Percentiles rank a stretch among this genome's conserved stretches.
These are phyloP conservation scores for Geotrichum australiense DNA, from an alignment of 1,139 yeast genomes.

Conservation along the genomic window DNA sequence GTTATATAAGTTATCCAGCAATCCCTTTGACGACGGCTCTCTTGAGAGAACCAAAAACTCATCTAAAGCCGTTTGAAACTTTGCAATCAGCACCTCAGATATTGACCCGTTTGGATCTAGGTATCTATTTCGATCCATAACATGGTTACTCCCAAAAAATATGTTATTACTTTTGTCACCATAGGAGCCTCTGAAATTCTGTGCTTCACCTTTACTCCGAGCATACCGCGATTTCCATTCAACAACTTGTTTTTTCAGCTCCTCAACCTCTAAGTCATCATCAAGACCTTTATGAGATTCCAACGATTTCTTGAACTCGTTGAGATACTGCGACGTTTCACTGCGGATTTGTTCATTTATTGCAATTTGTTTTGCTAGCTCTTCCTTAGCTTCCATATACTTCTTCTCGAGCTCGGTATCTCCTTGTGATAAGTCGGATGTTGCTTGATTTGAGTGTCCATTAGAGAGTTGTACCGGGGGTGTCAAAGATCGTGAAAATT, in stretches of 20 bases:
- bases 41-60: slow-evolving; percentile 31
- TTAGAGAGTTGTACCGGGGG: too few species aligned
- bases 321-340: too few species aligned
- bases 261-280: slow-evolving; percentile 27
- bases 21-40: slow-evolving; percentile 19
- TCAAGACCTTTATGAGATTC: slow-evolving; percentile 26
- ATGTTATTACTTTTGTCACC: slow-evolving; percentile 14
- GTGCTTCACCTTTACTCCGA: slow-evolving; percentile 29
- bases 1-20: slow-evolving; percentile 31
- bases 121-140: slow-evolving; percentile 3
- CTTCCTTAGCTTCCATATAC: too few species aligned
- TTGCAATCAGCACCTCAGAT: slow-evolving; percentile 25
- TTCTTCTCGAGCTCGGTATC: too few species aligned
- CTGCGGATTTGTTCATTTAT: too few species aligned
- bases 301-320: too few species aligned
- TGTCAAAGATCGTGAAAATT: too few species aligned
- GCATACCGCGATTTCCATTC: slow-evolving; percentile 36
- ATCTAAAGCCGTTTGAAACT: slow-evolving; percentile 31
- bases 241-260: slow-evolving; percentile 32
- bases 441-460: too few species aligned
- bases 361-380: too few species aligned
- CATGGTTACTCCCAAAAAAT: neutral
- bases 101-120: slow-evolving; percentile 24
- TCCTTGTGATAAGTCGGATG: too few species aligned
- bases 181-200: slow-evolving; percentile 28